Evolutionary conservation across 2,329 filamentous ascomycete genomes (phyloP).

Genomic region (Aureobasidium sp.): DNA sequence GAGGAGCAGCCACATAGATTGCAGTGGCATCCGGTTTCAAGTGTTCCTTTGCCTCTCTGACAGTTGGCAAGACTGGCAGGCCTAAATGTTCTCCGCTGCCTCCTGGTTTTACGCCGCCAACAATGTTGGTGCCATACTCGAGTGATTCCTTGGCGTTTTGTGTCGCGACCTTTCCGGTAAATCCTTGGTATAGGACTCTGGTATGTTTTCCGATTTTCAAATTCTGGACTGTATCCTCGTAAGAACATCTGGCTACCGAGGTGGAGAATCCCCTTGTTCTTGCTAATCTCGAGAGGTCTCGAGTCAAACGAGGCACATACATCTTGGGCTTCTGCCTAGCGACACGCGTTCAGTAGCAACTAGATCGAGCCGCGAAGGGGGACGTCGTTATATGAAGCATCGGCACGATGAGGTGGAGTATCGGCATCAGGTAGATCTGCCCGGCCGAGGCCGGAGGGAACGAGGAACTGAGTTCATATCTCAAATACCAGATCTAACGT

Average conservation of each 20-base stretch:
- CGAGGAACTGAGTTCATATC: neutral
- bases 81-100: conserved; percentile 64
- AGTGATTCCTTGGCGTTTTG: conserved; percentile 69
- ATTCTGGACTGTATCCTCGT: conserved; percentile 56
- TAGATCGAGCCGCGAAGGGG: too few species aligned
- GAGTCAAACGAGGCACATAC: neutral
- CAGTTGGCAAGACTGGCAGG: conserved; percentile 60
- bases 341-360: neutral
- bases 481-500: too few species aligned
- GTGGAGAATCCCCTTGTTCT: conserved; percentile 21
- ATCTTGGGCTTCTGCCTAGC: neutral
- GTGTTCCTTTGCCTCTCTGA: conserved; percentile 58
- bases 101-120: conserved; percentile 68
- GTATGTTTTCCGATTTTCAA: conserved; percentile 59
- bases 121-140: conserved; percentile 70
- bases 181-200: conserved; percentile 61
- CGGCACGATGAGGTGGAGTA: neutral
- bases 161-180: conserved; percentile 62
- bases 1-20: conserved; percentile 68
- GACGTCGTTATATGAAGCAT: neutral
- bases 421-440: neutral
- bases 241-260: conserved; percentile 22
- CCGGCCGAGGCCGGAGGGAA: neutral
- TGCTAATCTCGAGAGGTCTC: neutral
- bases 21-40: conserved; percentile 69